Base-by-base conservation (phyloP, 2,329 filamentous ascomycete species). In the Diaporthe vaccinii region DNA sequence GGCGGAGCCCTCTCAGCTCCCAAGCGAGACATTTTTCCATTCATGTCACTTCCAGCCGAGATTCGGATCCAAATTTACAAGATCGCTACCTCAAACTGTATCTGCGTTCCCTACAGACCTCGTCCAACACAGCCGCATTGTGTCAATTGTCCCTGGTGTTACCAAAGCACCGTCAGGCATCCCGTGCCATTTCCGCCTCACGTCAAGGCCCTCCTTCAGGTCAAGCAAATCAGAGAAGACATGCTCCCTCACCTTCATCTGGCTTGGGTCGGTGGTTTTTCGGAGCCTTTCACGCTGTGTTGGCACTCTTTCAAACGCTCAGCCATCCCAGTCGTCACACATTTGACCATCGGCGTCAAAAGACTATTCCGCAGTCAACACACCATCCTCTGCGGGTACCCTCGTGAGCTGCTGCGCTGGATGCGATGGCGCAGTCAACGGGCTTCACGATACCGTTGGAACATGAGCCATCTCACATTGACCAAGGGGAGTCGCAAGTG, bases 321-420 rank as follows among this genome's bases (percentile, higher is more conserved):
- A 22, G 44, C 28, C 17, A 67, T 67, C 28, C 28, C 44, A 17
- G 9, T 44, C 12, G 17, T 49, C 20, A n/a, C 41, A n/a, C 61
- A 51, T 14, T n/a, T 67, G 28, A 67, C 61, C 15, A n/a, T 67
- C 17, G 61, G 61, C 8, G 4, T 67, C 61, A 15, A 5, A 31
- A 6, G 4, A 8, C 4, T 67, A 2, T 51, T 49, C 25, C 2
- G 49, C 28, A 8, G 15, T 4, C 1, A 4, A 3, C 1, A 7
- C 4, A 3, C 3, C n/a, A n/a, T 10, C 4, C 20, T n/a, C 20
- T 2, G 8, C 15, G 2, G 5, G 8, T 20, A 12, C 15, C 17
- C 61, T 25, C 14, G 20, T 22, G 14, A 31, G 12, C 2, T 51
- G 5, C n/a, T 67, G 20, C 17, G 44, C 9, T 67, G 61, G 61